Base-by-base conservation (phyloP, 371 early-diverging fungal genomes). In the Mucor circinelloides region DNA sequence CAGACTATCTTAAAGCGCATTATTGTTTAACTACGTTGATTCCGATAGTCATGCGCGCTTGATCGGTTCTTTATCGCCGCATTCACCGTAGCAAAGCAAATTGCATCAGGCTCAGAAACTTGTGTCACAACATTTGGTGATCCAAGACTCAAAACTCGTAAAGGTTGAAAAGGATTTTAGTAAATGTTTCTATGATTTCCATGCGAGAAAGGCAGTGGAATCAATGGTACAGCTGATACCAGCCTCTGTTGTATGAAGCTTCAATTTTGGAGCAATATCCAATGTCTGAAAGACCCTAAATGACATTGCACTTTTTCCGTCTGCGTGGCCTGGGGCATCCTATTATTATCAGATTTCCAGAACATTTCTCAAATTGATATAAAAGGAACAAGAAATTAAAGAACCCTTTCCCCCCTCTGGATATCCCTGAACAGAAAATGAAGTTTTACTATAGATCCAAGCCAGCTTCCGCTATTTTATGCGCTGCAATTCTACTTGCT, bases 401-500 rank as follows among this genome's bases (percentile, higher is more conserved):
- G 19, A 46, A 46, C 8, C 2, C n/a, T n/a, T n/a, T n/a, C 0
- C 0, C n/a, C 2, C 21, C 7, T 10, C 21, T 40, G 40, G 21
- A 46, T 21, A 21, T 21, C 6, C 1, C 21, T 9, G 8, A 7
- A 46, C 21, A 21, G 6, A 21, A 46, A 8, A 46, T 46, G 46
- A 46, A 46, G 8, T n/a, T 46, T 7, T 46, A 46, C 21, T 21
- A 5, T 21, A 87, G 66, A 6, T 62, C 78, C 19, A 85, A 66
- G 1, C 85, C 85, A 28, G 77, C 72, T 31, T 84, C 83, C 7
- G 82, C 70, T 19, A 80, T 66, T 63, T 85, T 80, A 19, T 87
- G 85, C n/a, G 89, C 88, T 0, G 93, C 93, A 15, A 86, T 69
- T 74, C 21, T 46, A n/a, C 21, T 46, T 2, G 21, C 21, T 46